Conservation (phyloP, 306 rosid species). For the Castanopsis chinensis region DNA sequence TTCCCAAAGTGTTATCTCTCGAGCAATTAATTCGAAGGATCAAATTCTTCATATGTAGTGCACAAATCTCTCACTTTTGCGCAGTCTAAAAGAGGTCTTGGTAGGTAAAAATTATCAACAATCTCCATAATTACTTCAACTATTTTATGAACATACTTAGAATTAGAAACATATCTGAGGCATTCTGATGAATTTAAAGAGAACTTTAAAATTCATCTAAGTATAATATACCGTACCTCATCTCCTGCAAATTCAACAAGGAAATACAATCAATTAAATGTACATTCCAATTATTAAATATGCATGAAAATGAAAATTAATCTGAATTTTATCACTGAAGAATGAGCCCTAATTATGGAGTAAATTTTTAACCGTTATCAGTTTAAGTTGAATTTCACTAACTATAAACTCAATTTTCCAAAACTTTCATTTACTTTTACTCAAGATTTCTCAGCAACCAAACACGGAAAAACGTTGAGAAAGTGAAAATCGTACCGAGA, state of each 20-base stretch:
- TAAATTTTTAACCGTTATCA: too few species aligned
- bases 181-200: background rate
- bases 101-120: too few species aligned
- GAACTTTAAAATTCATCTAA: background rate
- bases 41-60: accelerated
- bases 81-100: too few species aligned
- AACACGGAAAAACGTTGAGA: constrained; percentile 8
- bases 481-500: constrained; percentile 52
- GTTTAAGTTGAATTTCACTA: too few species aligned
- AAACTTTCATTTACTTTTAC: background rate
- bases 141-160: too few species aligned
- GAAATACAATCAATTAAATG: constrained; percentile 25
- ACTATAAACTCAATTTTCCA: background rate
- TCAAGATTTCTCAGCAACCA: constrained; percentile 3
- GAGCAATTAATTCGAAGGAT: too few species aligned
- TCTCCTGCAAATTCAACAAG: constrained; percentile 75
- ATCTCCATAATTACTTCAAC: too few species aligned
- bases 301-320: background rate
- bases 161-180: background rate
- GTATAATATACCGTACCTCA: constrained; percentile 60
- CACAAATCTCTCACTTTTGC: too few species aligned
- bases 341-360: background rate
- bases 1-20: too few species aligned
- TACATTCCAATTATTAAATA: background rate
- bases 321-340: background rate